Conservation (phyloP, 2,329 filamentous ascomycete species). For the Polychaeton citri region DNA sequence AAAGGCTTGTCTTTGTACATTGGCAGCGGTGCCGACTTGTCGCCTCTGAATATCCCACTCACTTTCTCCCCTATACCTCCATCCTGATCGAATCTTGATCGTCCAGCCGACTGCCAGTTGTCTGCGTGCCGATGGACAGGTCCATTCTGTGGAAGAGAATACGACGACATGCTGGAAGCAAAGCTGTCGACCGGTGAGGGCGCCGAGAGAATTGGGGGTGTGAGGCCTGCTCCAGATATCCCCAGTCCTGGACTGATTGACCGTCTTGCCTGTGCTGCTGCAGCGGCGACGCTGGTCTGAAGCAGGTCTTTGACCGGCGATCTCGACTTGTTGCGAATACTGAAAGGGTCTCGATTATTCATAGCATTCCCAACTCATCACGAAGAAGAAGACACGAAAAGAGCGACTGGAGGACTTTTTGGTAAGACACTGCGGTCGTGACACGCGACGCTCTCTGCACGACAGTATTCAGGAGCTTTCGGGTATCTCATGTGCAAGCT, state of each 20-base stretch:
- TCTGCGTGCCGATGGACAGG: slow-evolving; percentile 26
- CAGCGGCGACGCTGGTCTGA: slow-evolving; percentile 6
- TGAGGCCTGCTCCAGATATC: background rate
- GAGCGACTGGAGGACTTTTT: no score
- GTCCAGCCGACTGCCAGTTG: background rate
- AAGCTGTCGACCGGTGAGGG: background rate
- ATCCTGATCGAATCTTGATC: slow-evolving; percentile 10
- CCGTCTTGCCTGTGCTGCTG: slow-evolving; percentile 3
- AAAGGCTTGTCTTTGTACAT: slow-evolving; percentile 99
- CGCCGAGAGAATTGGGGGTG: background rate
- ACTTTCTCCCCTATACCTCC: slow-evolving; percentile 47
- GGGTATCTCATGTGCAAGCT: slow-evolving; percentile 6
- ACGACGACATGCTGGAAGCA: slow-evolving; percentile 21
- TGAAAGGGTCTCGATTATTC: slow-evolving; percentile 35
- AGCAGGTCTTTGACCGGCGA: slow-evolving; percentile 11
- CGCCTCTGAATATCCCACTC: slow-evolving; percentile 49
- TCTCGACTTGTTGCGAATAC: slow-evolving; percentile 18
- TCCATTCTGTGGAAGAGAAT: slow-evolving; percentile 28
- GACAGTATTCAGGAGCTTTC: no score
- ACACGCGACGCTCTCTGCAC: no score
- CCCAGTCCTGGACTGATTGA: slow-evolving; percentile 4
- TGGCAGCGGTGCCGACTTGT: slow-evolving; percentile 50
- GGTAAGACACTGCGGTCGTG: no score
- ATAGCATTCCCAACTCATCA: slow-evolving; percentile 15
- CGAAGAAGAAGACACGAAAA: slow-evolving; percentile 1